Base-by-base conservation (phyloP, 139 green algal species). In the Chlorella sorokiniana region DNA sequence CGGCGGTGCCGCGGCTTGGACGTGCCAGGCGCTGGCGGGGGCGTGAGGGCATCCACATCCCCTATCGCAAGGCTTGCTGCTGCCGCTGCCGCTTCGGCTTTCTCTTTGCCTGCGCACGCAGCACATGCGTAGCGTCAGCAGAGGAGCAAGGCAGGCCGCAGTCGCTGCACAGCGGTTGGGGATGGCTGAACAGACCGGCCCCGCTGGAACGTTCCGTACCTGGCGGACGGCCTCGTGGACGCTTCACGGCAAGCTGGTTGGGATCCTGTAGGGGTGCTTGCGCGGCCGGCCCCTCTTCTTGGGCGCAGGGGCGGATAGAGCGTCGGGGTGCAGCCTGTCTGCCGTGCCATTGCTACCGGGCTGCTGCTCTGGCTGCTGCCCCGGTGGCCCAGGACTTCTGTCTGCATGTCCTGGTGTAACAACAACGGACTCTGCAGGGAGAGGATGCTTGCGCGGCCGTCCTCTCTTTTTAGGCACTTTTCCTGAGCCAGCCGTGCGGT, bases 191-290 rank as follows among this genome's bases (percentile, higher is more conserved):
- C 14, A 56, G 16, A 56, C 14, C 14, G 48, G 48, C 48, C 11
- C 14, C 48, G 48, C 48, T 25, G 11, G 14, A 56, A 8, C 37
- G 14, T 72, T 42, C 25, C n/a, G 54, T 23, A 79, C 81, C 81
- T 86, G 54, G 61, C 18, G 81, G 81, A 31, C 81, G 75, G 10
- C 81, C 81, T 29, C 45, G 31, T 18, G 54, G 72, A 22, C 72
- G 35, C 38, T 86, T 86, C 11, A 41, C 35, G 22, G 42, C 29
- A 18, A 23, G 7, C 18, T 37, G 11, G 7, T 20, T 14, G 6
- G 73, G 42, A n/a, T 35, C 16, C 27, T 59, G 44, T 16, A 41
- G 4, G 64, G 64, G 51, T 75, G 67, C 65, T 84, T 87, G 29
- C 76, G 59, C 5, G 75, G 75, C 23, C 75, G n/a, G 5, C 63